Conservation (phyloP, 768 basidiomycete species). For the Hericium rajendrae region DNA sequence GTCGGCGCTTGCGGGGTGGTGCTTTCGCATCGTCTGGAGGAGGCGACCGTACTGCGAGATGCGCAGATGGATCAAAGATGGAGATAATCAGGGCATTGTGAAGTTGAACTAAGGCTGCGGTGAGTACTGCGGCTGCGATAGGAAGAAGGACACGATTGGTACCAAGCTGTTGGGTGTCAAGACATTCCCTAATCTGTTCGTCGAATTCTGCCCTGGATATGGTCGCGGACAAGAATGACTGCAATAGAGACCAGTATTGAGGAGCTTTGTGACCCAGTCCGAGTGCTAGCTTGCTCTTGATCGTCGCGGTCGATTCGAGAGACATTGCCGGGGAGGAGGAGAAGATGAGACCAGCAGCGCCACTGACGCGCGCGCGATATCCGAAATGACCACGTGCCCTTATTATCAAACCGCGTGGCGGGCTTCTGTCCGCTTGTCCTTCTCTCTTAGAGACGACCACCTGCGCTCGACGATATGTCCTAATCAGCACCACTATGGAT, state of each 20-base stretch:
- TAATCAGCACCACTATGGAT: slow-evolving; percentile 10
- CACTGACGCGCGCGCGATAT: not conserved
- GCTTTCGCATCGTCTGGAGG: slow-evolving; percentile 55
- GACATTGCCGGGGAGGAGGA: slow-evolving; percentile 39
- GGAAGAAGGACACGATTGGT: not conserved
- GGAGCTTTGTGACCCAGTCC: slow-evolving; percentile 53
- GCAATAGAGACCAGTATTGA: slow-evolving; percentile 54
- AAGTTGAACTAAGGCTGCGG: slow-evolving; percentile 44
- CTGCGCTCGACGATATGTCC: slow-evolving; percentile 1
- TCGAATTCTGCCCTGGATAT: slow-evolving; percentile 73
- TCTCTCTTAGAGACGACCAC: not conserved
- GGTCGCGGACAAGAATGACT: slow-evolving; percentile 55
- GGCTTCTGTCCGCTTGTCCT: not conserved
- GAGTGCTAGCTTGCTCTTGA: slow-evolving; percentile 56
- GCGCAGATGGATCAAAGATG: slow-evolving; percentile 68
- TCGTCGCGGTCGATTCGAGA: slow-evolving; percentile 61
- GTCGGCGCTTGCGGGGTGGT: slow-evolving; percentile 60
- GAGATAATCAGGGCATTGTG: slow-evolving; percentile 83
- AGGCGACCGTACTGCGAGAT: slow-evolving; percentile 57
- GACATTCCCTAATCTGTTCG: slow-evolving; percentile 48
- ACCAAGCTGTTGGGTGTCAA: slow-evolving; percentile 52
- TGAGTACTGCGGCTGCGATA: slow-evolving; percentile 1
- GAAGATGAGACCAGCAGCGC: not conserved
- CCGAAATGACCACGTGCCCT: not conserved
- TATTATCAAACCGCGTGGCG: not conserved